Evolutionary conservation across 2,329 filamentous ascomycete genomes (phyloP).

Genomic region (Calonectria hawksworthii): DNA sequence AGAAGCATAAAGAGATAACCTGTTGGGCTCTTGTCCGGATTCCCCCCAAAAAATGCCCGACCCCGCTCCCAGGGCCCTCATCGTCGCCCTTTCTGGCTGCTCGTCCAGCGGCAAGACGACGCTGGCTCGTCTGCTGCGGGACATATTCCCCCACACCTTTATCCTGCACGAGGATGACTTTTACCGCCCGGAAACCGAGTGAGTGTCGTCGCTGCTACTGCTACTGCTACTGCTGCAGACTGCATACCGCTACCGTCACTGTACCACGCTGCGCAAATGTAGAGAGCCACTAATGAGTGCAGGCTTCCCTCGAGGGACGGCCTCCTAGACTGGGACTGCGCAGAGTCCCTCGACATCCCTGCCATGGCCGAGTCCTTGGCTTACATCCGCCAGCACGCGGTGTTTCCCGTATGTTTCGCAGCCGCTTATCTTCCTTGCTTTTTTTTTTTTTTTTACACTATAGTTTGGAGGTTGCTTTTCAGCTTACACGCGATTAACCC

Average conservation of each 20-base stretch:
- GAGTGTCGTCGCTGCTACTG: conserved; percentile 45
- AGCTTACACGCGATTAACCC: not conserved
- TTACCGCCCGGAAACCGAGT: conserved; percentile 85
- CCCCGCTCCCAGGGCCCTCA: conserved; percentile 62
- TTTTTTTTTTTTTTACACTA: not conserved
- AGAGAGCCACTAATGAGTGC: not conserved
- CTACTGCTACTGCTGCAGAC: too few relatives aligned
- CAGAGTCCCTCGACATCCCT: conserved; percentile 80
- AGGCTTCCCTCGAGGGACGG: conserved; percentile 69
- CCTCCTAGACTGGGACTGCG: conserved; percentile 92
- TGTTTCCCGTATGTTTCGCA: conserved; percentile 67
- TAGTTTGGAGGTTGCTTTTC: not conserved
- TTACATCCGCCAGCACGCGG: conserved; percentile 79
- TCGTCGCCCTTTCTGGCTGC: conserved; percentile 88
- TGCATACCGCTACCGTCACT: not conserved
- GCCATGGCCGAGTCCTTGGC: conserved; percentile 76
- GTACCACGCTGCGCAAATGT: not conserved
- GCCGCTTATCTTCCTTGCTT: not conserved
- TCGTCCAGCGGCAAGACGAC: conserved; percentile 98
- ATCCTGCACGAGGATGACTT: conserved; percentile 98
- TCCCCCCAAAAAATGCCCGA: conserved; percentile 44
- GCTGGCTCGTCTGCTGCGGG: conserved; percentile 84
- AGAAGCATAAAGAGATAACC: not conserved
- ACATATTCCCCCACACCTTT: conserved; percentile 83
- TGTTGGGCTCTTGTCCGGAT: not conserved